phyloP scores from a whole-genome alignment of 192 early-diverging fungal genomes.

The Powellomyces hirtus region DNA sequence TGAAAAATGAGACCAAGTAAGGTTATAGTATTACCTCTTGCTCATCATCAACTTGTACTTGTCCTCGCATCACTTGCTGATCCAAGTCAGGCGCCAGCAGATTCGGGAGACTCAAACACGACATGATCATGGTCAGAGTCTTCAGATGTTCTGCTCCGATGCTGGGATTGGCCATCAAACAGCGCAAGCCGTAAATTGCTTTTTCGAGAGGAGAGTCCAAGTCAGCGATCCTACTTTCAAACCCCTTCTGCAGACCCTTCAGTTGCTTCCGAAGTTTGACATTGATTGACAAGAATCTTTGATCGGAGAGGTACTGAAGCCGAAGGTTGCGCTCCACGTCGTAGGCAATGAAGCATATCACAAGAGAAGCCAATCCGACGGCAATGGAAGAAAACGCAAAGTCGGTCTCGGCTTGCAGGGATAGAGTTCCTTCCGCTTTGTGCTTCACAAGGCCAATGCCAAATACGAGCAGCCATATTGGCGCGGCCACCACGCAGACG shows the following conservation, averaged over 20 bases:
- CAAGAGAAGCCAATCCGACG: conserved; percentile 35
- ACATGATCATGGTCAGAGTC: conserved; percentile 46
- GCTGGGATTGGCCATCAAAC: conserved; percentile 38
- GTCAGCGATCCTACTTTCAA: conserved; percentile 44
- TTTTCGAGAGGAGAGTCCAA: conserved; percentile 57
- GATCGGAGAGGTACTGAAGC: conserved; percentile 49
- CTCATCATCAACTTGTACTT: conserved; percentile 53
- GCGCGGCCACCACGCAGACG: conserved; percentile 27
- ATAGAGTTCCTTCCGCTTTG: not conserved
- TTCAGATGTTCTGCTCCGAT: conserved; percentile 38
- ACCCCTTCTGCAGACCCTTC: conserved; percentile 42
- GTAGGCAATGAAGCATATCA: conserved; percentile 44
- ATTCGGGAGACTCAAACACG: conserved; percentile 46
- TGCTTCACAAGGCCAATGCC: conserved; percentile 8
- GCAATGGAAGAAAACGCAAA: conserved; percentile 37
- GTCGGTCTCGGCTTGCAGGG: not conserved
- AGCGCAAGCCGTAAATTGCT: conserved; percentile 43
- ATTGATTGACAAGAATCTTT: conserved; percentile 44
- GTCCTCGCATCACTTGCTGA: conserved; percentile 46
- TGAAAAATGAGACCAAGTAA: not conserved
- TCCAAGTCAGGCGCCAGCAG: conserved; percentile 54
- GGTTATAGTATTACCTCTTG: conserved; percentile 34
- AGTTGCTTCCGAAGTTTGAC: conserved; percentile 48
- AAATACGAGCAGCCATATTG: conserved; percentile 43
- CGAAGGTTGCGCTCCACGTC: conserved; percentile 43